Base-by-base conservation (phyloP, 371 early-diverging fungal species). In the Apophysomyces trapeziformis region DNA sequence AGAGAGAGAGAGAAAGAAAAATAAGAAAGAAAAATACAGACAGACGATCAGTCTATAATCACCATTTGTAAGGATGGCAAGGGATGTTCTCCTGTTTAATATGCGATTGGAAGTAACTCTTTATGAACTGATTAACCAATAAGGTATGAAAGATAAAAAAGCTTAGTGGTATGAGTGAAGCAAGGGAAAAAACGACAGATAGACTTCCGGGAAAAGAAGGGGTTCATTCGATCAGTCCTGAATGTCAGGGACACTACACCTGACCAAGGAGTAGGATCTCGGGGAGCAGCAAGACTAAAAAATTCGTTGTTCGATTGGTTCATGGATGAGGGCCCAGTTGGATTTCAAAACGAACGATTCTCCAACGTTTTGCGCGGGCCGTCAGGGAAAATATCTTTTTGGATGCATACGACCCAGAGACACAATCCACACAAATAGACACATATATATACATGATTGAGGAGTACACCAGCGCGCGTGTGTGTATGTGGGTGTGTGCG, bases 171-270 rank as follows among this genome's bases (percentile, higher is more conserved):
- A 50, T 16, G 16, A 18, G 1, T 50, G 54, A 21, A 9, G 14
- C n/a, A 7, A 47, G 16, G 7, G 16, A n/a, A 18, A n/a, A 18
- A 18, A 26, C 16, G 9, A 47, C 18, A 47, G 47, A 47, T 14
- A n/a, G 54, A 21, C 21, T 18, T 50, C 21, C 54, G 21, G 54
- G 21, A 50, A 50, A 21, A 50, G 21, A 26, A 26, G 32, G 32
- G 32, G 32, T 26, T 21, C 54, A 50, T 50, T 41, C 54, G 54
- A 50, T 50, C 54, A 18, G 54, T 50, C 54, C 54, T 50, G 21
- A 50, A 16, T 8, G 16, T 21, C 54, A 50, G 54, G 54, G 54
- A 14, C 5, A 35, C 8, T 7, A 9, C 54, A 50, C 18, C 54
- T 50, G 54, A 50, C 21, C 21, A 11, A 50, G 54, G 54, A 50